These are phyloP conservation scores for Beauveria sp. DNA, from an alignment of 2,329 filamentous ascomycete species.

Conservation along the genomic window DNA sequence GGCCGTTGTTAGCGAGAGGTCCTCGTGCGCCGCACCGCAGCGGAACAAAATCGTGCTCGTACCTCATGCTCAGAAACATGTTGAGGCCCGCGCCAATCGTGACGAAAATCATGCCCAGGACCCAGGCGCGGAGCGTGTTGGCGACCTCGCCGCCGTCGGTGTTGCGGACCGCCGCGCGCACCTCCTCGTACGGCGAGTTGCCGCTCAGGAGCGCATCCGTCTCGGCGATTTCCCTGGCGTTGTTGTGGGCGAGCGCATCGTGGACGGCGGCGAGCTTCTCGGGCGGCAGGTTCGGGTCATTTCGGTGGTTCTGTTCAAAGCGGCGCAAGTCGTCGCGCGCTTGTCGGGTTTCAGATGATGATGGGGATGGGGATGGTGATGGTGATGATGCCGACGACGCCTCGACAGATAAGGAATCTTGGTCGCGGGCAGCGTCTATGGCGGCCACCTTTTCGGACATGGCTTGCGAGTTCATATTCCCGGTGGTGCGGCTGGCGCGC, in stretches of 20 bases:
- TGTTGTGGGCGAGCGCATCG: slow-evolving; percentile 23
- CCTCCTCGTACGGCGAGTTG: slow-evolving; percentile 29
- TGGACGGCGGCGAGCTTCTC: slow-evolving; percentile 26
- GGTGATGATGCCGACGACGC: not conserved
- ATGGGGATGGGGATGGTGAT: too few species aligned
- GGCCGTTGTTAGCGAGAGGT: not conserved
- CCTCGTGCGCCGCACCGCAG: too few species aligned
- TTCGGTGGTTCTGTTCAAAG: slow-evolving; percentile 26
- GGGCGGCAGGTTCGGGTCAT: slow-evolving; percentile 26
- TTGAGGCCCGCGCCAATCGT: slow-evolving; percentile 38
- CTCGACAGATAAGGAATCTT: not conserved
- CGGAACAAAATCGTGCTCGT: not conserved
- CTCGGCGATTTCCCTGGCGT: slow-evolving; percentile 23
- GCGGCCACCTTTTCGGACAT: not conserved
- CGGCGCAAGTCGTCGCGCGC: slow-evolving; percentile 18
- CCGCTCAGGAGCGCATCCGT: slow-evolving; percentile 26
- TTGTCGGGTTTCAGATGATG: not conserved
- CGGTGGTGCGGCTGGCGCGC: not conserved
- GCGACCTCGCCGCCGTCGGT: slow-evolving; percentile 28
- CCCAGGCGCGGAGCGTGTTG: slow-evolving; percentile 36
- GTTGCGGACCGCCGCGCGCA: slow-evolving; percentile 29
- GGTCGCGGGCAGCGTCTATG: not conserved
- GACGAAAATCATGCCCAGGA: slow-evolving; percentile 37
- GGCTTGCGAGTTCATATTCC: not conserved
- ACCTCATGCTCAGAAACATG: slow-evolving; percentile 39